A percentile compares a stretch with the other conserved stretches of the same genome.
These are phyloP conservation scores for Neofusicoccum parvum DNA, from an alignment of 2,329 filamentous ascomycete species.

Conservation along the genomic window DNA sequence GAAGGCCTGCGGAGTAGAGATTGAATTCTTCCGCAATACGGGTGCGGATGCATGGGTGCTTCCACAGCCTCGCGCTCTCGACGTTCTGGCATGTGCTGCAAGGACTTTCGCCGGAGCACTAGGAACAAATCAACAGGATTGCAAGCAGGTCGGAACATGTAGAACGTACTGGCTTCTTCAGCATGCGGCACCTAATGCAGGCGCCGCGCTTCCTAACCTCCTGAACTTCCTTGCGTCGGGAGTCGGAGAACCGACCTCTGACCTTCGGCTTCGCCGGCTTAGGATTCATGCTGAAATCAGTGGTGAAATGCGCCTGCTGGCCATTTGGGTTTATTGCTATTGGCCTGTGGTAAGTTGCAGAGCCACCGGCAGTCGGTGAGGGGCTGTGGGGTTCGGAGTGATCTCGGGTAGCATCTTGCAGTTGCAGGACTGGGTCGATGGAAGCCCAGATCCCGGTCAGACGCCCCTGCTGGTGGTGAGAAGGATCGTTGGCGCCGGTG, in stretches of 20 bases:
- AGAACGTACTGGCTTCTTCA: constrained; percentile 56
- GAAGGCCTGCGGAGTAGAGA: constrained; percentile 58
- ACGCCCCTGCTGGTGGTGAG: constrained; percentile 35
- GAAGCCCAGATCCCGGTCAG: constrained; percentile 26
- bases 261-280: constrained; percentile 49
- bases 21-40: constrained; percentile 61
- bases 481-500: constrained; percentile 37
- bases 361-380: constrained; percentile 15
- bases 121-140: neutral
- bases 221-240: constrained; percentile 60
- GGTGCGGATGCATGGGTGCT: constrained; percentile 60
- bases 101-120: constrained; percentile 61
- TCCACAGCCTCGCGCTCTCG: constrained; percentile 64
- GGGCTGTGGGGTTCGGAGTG: constrained; percentile 24
- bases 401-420: constrained; percentile 38
- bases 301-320: constrained; percentile 35
- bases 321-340: constrained; percentile 41
- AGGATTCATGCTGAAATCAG: constrained; percentile 42
- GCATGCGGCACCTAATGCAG: constrained; percentile 64
- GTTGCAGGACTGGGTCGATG: constrained; percentile 25
- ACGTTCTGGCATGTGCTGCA: constrained; percentile 62
- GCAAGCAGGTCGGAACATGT: too few species aligned
- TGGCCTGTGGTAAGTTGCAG: constrained; percentile 35
- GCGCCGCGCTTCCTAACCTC: constrained; percentile 62
- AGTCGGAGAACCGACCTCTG: constrained; percentile 59